Evolutionary conservation across 164 flowering plant genomes (phyloP).

Genomic region (Pachysandra terminalis): DNA sequence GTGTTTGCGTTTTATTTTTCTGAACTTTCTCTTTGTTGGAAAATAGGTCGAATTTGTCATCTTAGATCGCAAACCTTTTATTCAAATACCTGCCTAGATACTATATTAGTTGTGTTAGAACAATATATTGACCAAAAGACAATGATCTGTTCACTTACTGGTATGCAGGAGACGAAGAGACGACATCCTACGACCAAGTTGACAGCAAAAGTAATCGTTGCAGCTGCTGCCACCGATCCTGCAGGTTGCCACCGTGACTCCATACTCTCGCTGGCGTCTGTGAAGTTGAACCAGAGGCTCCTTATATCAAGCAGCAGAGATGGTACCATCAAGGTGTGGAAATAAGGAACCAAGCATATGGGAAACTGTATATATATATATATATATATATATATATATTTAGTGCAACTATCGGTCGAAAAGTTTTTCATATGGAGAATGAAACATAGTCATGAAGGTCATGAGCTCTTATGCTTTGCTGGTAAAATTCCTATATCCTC

Average conservation of each 20-base stretch:
- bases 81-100: neutral
- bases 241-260: constrained; percentile 96
- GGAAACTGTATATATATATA: constrained; percentile 19
- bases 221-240: constrained; percentile 90
- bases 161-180: constrained; percentile 66
- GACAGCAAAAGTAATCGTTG: constrained; percentile 63
- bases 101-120: neutral
- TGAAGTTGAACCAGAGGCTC: constrained; percentile 87
- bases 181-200: constrained; percentile 53
- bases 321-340: constrained; percentile 98
- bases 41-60: neutral
- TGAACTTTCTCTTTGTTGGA: neutral
- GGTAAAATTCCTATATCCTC: constrained; percentile 2
- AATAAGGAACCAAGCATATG: constrained; percentile 28
- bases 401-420: constrained; percentile 5
- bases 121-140: neutral
- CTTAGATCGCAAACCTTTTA: neutral
- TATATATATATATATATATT: no score
- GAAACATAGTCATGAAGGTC: neutral
- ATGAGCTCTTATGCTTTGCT: neutral
- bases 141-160: constrained; percentile 5
- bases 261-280: constrained; percentile 74
- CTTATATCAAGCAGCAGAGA: constrained; percentile 91
- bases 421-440: constrained; percentile 1
- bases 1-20: constrained; percentile 1